Base-by-base conservation (phyloP, 2,329 filamentous ascomycete species). In the Waltergamsia citrina region DNA sequence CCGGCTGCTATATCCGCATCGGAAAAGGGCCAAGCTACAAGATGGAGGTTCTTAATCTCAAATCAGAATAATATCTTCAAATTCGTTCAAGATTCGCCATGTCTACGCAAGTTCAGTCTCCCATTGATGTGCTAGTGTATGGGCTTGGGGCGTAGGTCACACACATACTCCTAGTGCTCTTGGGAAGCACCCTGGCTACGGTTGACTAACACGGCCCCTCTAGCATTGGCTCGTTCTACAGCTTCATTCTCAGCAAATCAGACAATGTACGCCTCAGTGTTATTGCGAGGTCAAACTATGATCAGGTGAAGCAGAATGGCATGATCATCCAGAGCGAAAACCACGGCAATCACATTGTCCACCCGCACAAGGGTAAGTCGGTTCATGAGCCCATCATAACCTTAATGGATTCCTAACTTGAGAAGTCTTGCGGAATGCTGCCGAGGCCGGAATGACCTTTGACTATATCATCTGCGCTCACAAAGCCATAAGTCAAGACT, bases 221-320 rank as follows among this genome's bases (percentile, higher is more conserved):
- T 29, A 73, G 69, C 0, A 73, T 74, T 33, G 71, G 71, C 19
- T 71, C 68, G 3, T 74, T 75, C 41, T 75, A 75, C 43, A 65
- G 68, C 37, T 24, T 44, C 42, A 10, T 45, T 48, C 3, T 28
- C 37, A 71, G 67, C 67, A 67, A 56, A 7, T 47, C 51, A 12
- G 54, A 63, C 37, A 66, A 71, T 36, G 61, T 78, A 27, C 60
- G 70, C 36, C 74, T 82, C 33, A 85, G 81, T 6, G 72, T 84
- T 29, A 75, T 84, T 35, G 84, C 81, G 41, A 74, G 82, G 31
- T 85, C 81, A 24, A 86, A 86, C 60, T 85, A 82, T 62, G 55
- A 63, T 15, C 71, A 70, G 20, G 76, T 86, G 30, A 65, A 68
- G 33, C 55, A 60, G 7, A 58, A 67, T 18, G 81, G 81, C 29